Conservation (phyloP, 305 asterid species). For the Solanum chacoense region DNA sequence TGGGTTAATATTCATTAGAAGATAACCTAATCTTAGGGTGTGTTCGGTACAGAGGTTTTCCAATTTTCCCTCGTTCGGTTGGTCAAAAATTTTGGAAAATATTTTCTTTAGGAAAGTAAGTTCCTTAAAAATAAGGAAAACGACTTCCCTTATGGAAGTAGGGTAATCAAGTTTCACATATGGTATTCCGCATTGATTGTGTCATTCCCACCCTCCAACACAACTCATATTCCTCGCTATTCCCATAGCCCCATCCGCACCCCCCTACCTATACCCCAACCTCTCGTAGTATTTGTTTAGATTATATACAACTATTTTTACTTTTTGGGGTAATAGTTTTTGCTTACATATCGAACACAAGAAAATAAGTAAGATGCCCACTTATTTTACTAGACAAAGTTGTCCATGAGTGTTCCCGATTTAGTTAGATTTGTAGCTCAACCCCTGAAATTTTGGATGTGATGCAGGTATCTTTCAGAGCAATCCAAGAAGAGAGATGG, state of each 20-base stretch:
- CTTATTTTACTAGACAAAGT: neutral
- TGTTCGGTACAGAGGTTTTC: neutral
- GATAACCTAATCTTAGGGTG: neutral
- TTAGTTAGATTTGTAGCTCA: neutral
- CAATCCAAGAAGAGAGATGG: constrained; percentile 17
- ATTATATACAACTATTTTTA: neutral
- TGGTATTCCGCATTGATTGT: neutral
- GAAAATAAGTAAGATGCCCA: neutral
- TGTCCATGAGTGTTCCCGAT: neutral
- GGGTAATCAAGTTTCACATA: neutral
- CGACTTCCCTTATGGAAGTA: neutral
- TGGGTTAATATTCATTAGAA: neutral
- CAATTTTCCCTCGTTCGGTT: neutral
- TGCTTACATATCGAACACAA: neutral
- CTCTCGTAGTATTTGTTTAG: neutral
- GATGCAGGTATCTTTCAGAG: constrained; percentile 13
- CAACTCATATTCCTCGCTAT: neutral
- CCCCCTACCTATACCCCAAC: neutral
- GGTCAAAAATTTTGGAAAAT: neutral
- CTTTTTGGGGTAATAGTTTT: too few relatives aligned
- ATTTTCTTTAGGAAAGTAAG: too few relatives aligned
- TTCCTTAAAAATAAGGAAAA: neutral
- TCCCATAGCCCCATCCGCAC: neutral
- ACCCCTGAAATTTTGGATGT: neutral
- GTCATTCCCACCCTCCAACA: neutral